A percentile compares a stretch with the other conserved stretches of the same genome.
phyloP scores from a whole-genome alignment of 129 eudicot genomes.

The Saussurea involucrata region DNA sequence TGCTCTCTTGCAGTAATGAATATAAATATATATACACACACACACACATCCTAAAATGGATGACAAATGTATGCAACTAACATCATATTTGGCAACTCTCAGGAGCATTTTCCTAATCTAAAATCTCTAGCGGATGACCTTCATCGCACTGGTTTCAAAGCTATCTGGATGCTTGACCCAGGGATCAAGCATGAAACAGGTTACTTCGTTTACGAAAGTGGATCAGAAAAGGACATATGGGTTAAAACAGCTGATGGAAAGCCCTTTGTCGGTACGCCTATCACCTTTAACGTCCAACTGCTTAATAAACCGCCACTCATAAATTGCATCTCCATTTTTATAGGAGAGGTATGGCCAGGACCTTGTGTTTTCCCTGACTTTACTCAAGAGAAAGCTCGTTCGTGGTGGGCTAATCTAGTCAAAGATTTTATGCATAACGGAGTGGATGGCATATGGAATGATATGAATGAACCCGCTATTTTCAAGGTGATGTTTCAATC shows the following conservation, averaged over 20 bases:
- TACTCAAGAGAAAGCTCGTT: slow-evolving; percentile 77
- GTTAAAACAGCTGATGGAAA: slow-evolving; percentile 61
- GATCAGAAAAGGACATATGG: slow-evolving; percentile 77
- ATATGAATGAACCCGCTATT: slow-evolving; percentile 97
- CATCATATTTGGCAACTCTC: neutral
- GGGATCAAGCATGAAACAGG: slow-evolving; percentile 83
- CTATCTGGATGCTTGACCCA: slow-evolving; percentile 99
- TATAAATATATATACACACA: too few relatives aligned
- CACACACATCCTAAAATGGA: slow-evolving; percentile 3
- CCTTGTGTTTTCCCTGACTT: slow-evolving; percentile 96
- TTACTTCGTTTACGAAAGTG: slow-evolving; percentile 80
- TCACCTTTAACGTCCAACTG: neutral
- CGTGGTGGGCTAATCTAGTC: slow-evolving; percentile 91
- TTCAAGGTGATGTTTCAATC: slow-evolving; percentile 53
- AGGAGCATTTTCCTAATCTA: slow-evolving; percentile 82
- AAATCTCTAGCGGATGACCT: slow-evolving; percentile 68
- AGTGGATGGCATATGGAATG: slow-evolving; percentile 99
- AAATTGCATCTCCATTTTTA: slow-evolving; percentile 3
- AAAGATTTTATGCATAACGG: slow-evolving; percentile 75
- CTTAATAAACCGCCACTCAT: slow-evolving; percentile 4
- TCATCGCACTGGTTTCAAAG: slow-evolving; percentile 74
- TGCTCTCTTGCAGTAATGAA: slow-evolving; percentile 6
- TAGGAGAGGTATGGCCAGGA: slow-evolving; percentile 99
- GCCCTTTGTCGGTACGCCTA: slow-evolving; percentile 66
- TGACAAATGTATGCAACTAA: too few relatives aligned